These are phyloP conservation scores for Candida ipomoeae DNA, from an alignment of 805 yeast species.

Conservation along the genomic window DNA sequence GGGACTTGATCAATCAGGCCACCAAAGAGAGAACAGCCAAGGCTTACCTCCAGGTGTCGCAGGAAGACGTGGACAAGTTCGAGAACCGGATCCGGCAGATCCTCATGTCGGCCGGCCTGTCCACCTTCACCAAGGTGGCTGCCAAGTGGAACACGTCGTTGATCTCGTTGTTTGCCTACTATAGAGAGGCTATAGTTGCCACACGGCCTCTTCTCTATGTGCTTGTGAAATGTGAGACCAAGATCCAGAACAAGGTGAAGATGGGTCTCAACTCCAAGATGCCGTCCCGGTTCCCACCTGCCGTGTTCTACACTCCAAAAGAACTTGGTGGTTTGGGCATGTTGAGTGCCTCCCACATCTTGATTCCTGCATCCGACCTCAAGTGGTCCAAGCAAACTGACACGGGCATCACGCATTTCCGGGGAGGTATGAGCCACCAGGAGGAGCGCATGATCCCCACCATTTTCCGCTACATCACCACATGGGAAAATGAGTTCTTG, in stretches of 20 bases:
- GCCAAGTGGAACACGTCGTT: conserved; percentile 95
- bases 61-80: conserved; percentile 74
- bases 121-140: conserved; percentile 91
- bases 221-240: conserved; percentile 86
- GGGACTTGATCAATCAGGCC: conserved; percentile 73
- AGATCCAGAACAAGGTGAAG: conserved; percentile 89
- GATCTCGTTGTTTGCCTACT: conserved; percentile 81
- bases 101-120: conserved; percentile 91
- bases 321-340: conserved; percentile 97
- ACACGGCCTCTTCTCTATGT: conserved; percentile 75
- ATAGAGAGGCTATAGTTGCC: conserved; percentile 85
- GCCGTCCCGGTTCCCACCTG: conserved; percentile 99
- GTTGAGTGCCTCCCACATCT: conserved; percentile 93
- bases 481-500: conserved; percentile 94
- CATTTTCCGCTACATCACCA: conserved; percentile 82
- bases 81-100: conserved; percentile 83
- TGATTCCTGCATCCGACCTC: conserved; percentile 90
- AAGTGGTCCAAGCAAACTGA: conserved; percentile 92
- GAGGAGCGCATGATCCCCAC: conserved; percentile 87
- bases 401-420: conserved; percentile 89
- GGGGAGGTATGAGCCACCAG: conserved; percentile 85
- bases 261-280: conserved; percentile 94
- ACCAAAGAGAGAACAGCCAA: conserved; percentile 85
- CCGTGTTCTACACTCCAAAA: conserved; percentile 95
- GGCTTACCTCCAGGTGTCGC: conserved; percentile 80